phyloP scores from a whole-genome alignment of 1,284 basidiomycete species.

The Tilletia indica region DNA sequence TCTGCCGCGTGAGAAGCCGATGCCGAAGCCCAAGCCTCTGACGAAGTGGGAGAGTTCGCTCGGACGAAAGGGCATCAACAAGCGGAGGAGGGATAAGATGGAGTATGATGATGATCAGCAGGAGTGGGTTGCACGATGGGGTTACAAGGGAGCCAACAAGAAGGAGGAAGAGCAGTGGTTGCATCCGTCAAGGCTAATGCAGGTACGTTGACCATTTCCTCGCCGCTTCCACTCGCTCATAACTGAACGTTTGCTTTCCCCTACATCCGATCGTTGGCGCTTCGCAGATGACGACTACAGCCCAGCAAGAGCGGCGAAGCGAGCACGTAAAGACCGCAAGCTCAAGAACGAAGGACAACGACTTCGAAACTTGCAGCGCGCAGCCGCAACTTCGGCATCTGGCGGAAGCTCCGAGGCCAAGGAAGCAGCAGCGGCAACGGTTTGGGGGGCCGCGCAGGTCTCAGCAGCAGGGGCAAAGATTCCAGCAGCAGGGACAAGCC shows the following conservation, averaged over 20 bases:
- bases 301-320: slow-evolving; percentile 72
- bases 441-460: no score
- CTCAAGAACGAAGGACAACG: slow-evolving; percentile 83
- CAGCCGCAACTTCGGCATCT: slow-evolving; percentile 24
- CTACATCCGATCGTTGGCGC: no score
- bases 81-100: slow-evolving; percentile 70
- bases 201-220: no score
- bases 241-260: no score
- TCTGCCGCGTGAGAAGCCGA: slow-evolving; percentile 84
- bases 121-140: slow-evolving; percentile 92
- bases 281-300: slow-evolving; percentile 69
- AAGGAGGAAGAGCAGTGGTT: slow-evolving; percentile 86
- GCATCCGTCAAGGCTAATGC: slow-evolving; percentile 76
- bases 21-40: slow-evolving; percentile 85
- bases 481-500: no score
- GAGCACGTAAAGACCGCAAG: slow-evolving; percentile 74
- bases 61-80: slow-evolving; percentile 88
- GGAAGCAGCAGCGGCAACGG: not conserved
- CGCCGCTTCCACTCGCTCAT: no score
- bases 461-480: no score
- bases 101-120: slow-evolving; percentile 93
- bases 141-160: slow-evolving; percentile 75
- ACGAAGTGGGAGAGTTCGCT: slow-evolving; percentile 98
- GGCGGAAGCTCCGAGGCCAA: not conserved
- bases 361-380: slow-evolving; percentile 72